Evolutionary conservation across 2,329 filamentous ascomycete genomes (phyloP), one percentile per base, ranked within the genome.

Genomic region (Thelonectria blattea): DNA sequence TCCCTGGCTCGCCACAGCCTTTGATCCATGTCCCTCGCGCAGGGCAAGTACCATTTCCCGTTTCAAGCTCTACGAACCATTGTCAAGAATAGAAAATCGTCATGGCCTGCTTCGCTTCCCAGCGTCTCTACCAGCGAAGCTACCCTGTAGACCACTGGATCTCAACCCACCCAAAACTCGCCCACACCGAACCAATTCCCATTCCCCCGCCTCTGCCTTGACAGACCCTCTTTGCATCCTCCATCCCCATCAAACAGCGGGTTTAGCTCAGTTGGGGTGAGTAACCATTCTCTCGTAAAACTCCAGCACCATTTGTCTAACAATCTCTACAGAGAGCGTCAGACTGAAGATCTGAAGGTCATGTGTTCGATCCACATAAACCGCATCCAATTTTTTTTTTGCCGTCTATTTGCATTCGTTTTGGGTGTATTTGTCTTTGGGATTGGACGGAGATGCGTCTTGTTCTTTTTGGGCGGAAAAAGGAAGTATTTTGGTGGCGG

Each of bases 241-340:
- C 4, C 0, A 2, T 1, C 24, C 39, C 46, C 52, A 70, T 58
- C 66, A 65, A n/a, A 67, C 65, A 47, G 22, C 68, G 68, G 68
- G 68, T 71, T 71, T 71, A 71, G 68, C 68, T 71, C 68, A 71
- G 68, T 71, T 71, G 68, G 68, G 68, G 69, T 68, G 59, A 59
- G 60, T 62, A 55, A 27, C 47, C 22, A 58, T 58, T 54, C 57
- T 63, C 54, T 20, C 22, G 8, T 17, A 62, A 62, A 59, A 59
- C 60, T 59, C 56, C 56, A 60, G 56, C 60, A 58, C 56, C 43
- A 42, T 18, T 37, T 45, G 56, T 62, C 60, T 62, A 62, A 62
- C 60, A 37, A 62, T 62, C 60, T 59, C 50, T 56, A 52, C n/a
- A 62, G 61, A 63, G 61, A 63, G 61, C 61, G 61, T 63, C 61